Conservation (phyloP, 1,284 basidiomycete species). For the Papiliotrema terrestris region DNA sequence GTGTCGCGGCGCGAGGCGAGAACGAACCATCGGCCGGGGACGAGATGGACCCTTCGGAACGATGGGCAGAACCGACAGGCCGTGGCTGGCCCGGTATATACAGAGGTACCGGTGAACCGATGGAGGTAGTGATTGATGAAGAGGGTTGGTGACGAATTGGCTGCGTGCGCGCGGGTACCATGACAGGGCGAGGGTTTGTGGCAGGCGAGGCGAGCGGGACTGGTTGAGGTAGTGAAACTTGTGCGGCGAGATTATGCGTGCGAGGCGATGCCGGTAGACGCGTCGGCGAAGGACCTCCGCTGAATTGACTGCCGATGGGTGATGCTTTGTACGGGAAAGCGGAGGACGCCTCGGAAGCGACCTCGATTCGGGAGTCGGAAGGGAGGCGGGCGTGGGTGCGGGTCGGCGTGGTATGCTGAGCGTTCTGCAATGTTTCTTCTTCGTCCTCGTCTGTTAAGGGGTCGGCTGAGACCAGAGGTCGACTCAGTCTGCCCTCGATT, state of each 20-base stretch:
- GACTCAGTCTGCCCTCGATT: slow-evolving; percentile 29
- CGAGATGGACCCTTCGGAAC: slow-evolving; percentile 26
- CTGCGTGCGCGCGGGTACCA: slow-evolving; percentile 32
- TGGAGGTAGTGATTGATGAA: slow-evolving; percentile 14
- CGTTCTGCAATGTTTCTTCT: slow-evolving; percentile 3
- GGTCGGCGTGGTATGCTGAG: neutral
- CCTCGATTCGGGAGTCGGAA: neutral
- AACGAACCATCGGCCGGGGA: slow-evolving; percentile 21
- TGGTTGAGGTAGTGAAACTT: slow-evolving; percentile 10
- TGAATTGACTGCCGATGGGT: slow-evolving; percentile 11
- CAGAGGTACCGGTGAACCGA: slow-evolving; percentile 13
- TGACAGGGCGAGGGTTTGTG: slow-evolving; percentile 21
- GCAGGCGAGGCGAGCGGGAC: neutral
- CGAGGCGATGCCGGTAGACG: slow-evolving; percentile 31
- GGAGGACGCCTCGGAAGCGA: slow-evolving; percentile 18
- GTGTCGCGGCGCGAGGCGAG: slow-evolving; percentile 25
- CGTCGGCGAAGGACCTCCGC: slow-evolving; percentile 9
- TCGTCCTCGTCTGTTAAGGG: neutral
- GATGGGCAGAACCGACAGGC: slow-evolving; percentile 31
- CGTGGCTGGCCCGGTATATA: slow-evolving; percentile 45
- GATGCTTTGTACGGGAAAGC: slow-evolving; percentile 30
- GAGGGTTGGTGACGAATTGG: slow-evolving; percentile 33
- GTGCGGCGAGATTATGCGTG: slow-evolving; percentile 25
- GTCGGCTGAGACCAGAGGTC: neutral
- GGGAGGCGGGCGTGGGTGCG: neutral